phyloP scores from a whole-genome alignment of 2,329 filamentous ascomycete species.

The Allantophomopsis lycopodina region DNA sequence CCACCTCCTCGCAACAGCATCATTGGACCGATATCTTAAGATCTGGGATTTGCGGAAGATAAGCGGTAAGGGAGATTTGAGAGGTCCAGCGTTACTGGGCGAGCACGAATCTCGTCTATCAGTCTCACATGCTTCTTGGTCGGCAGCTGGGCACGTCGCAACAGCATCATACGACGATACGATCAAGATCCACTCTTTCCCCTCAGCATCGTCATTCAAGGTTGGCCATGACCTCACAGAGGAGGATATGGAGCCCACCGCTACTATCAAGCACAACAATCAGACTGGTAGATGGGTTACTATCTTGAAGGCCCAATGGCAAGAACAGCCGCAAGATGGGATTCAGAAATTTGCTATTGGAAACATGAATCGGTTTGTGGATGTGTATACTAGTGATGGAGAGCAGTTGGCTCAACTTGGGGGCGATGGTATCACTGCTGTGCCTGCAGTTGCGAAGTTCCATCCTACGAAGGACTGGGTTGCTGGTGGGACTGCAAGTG shows the following conservation, averaged over 20 bases:
- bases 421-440: slow-evolving; percentile 83
- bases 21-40: slow-evolving; percentile 76
- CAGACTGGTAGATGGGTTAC: slow-evolving; percentile 94
- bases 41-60: slow-evolving; percentile 88
- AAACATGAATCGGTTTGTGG: slow-evolving; percentile 96
- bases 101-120: slow-evolving; percentile 74
- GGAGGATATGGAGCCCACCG: slow-evolving; percentile 52
- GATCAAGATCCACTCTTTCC: slow-evolving; percentile 80
- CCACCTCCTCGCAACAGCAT: slow-evolving; percentile 78
- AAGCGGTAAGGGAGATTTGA: slow-evolving; percentile 41
- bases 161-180: slow-evolving; percentile 94
- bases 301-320: slow-evolving; percentile 75
- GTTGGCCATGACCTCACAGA: slow-evolving; percentile 41
- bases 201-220: slow-evolving; percentile 43
- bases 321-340: slow-evolving; percentile 60
- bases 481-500: slow-evolving; percentile 78
- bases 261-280: slow-evolving; percentile 74
- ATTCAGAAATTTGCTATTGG: slow-evolving; percentile 84
- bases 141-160: slow-evolving; percentile 68
- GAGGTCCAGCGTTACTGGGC: slow-evolving; percentile 57
- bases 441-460: slow-evolving; percentile 84
- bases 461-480: slow-evolving; percentile 86
- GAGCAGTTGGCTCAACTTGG: slow-evolving; percentile 80
- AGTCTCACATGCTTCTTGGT: slow-evolving; percentile 89
- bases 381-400: slow-evolving; percentile 71